Conservation (phyloP, 2,329 filamentous ascomycete species). For the Phoma sp. region DNA sequence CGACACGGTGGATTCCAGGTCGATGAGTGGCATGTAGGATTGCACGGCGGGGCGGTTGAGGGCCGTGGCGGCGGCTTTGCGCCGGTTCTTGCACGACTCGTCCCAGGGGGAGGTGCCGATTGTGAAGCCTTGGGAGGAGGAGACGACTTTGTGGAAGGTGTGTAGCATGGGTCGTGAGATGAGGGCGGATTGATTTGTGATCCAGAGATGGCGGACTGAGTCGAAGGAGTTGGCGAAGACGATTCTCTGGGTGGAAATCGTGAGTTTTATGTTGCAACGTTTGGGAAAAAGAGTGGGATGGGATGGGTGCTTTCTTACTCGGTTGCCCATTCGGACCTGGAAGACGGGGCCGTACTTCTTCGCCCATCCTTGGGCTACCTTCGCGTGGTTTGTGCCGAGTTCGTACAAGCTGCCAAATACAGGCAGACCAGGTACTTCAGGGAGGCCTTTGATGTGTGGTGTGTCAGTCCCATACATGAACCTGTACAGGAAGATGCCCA, state of each 20-base stretch:
- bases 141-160: constrained; percentile 72
- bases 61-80: constrained; percentile 79
- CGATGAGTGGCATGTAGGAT: constrained; percentile 81
- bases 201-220: constrained; percentile 75
- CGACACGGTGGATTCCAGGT: constrained; percentile 74
- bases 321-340: constrained; percentile 67
- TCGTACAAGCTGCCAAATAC: constrained; percentile 56
- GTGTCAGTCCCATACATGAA: constrained; percentile 55
- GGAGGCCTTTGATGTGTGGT: constrained; percentile 56
- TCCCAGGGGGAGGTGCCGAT: constrained; percentile 83
- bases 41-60: constrained; percentile 77
- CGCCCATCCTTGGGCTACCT: constrained; percentile 53
- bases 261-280: constrained; percentile 3
- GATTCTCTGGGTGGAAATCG: constrained; percentile 58
- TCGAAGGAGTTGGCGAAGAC: constrained; percentile 81
- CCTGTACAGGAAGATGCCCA: constrained; percentile 49
- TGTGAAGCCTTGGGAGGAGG: constrained; percentile 58
- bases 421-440: constrained; percentile 55
- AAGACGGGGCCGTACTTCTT: constrained; percentile 59
- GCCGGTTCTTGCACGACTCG: constrained; percentile 75
- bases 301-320: constrained; percentile 49
- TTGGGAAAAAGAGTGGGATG: no score
- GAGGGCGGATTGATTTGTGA: constrained; percentile 76
- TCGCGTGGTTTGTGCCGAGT: constrained; percentile 55
- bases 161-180: constrained; percentile 80